Percentiles rank a stretch among this genome's conserved stretches.
Evolutionary conservation across 2,329 filamentous ascomycete genomes (phyloP).

Genomic region (Exophiala oligosperma): DNA sequence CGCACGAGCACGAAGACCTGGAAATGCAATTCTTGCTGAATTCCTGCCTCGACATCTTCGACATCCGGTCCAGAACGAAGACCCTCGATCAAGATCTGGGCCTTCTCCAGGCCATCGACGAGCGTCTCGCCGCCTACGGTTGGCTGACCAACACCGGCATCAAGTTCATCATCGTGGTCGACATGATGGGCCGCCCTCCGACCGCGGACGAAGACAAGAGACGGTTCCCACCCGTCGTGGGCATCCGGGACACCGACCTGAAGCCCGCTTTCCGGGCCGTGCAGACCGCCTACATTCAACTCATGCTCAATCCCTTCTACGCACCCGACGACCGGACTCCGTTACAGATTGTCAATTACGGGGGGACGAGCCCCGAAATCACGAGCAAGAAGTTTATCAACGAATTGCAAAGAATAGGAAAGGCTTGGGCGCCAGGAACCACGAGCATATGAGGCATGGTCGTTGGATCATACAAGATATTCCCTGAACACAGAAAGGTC

Average conservation of each 20-base stretch:
- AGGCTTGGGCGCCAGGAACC: conserved; percentile 76
- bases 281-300: conserved; percentile 84
- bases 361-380: conserved; percentile 62
- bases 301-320: conserved; percentile 94
- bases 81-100: conserved; percentile 81
- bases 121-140: conserved; percentile 89
- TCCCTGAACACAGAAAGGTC: neutral
- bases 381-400: conserved; percentile 76
- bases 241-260: conserved; percentile 81
- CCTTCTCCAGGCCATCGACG: conserved; percentile 88
- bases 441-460: conserved; percentile 21
- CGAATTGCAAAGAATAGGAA: conserved; percentile 83
- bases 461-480: neutral
- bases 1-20: conserved; percentile 64
- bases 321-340: conserved; percentile 80
- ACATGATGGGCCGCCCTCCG: conserved; percentile 74
- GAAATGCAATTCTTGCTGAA: conserved; percentile 92
- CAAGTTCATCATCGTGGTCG: conserved; percentile 85
- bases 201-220: conserved; percentile 35
- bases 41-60: conserved; percentile 90
- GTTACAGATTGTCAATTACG: conserved; percentile 47
- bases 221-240: conserved; percentile 52
- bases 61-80: conserved; percentile 74
- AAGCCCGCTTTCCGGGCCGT: conserved; percentile 88
- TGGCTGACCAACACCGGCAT: conserved; percentile 96